Evolutionary conservation across 352 stramenopile genomes (phyloP).

Genomic region (Blastocystis sp.): DNA sequence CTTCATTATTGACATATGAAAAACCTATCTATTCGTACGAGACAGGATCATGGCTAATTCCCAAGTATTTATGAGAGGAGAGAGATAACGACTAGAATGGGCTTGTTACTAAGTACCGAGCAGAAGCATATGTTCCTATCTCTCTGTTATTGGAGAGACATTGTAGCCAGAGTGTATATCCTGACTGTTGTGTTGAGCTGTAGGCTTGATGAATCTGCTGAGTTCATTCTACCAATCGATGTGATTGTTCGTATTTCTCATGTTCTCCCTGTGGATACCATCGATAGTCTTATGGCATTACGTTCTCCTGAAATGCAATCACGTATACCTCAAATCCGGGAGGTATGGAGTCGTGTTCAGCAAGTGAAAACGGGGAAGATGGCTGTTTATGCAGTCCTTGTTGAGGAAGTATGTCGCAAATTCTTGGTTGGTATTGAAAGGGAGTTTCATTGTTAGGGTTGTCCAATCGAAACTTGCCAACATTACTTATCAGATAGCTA

Average conservation of each 20-base stretch:
- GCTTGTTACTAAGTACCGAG: neutral
- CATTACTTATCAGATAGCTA: slow-evolving; percentile 31
- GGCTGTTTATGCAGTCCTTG: slow-evolving; percentile 26
- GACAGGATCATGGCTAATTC: slow-evolving; percentile 22
- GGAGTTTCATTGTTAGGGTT: neutral
- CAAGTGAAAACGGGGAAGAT: slow-evolving; percentile 42
- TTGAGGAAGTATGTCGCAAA: neutral
- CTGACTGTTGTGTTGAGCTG: neutral
- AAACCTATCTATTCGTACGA: slow-evolving; percentile 54
- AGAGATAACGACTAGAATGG: neutral
- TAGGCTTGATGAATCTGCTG: slow-evolving; percentile 17
- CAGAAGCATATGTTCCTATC: slow-evolving; percentile 22
- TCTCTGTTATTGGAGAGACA: slow-evolving; percentile 37
- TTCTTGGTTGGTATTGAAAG: neutral
- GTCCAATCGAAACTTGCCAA: slow-evolving; percentile 12
- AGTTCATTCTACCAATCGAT: slow-evolving; percentile 16
- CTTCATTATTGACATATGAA: slow-evolving; percentile 19
- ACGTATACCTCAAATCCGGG: neutral
- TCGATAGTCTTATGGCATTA: neutral
- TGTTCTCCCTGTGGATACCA: neutral
- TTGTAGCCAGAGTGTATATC: neutral
- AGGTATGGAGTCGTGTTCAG: slow-evolving; percentile 14
- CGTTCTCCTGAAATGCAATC: neutral
- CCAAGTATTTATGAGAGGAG: neutral
- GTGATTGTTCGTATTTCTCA: neutral